Base-by-base conservation (phyloP, 148 eudicot genomes). In the Rhododendron mucronatum region DNA sequence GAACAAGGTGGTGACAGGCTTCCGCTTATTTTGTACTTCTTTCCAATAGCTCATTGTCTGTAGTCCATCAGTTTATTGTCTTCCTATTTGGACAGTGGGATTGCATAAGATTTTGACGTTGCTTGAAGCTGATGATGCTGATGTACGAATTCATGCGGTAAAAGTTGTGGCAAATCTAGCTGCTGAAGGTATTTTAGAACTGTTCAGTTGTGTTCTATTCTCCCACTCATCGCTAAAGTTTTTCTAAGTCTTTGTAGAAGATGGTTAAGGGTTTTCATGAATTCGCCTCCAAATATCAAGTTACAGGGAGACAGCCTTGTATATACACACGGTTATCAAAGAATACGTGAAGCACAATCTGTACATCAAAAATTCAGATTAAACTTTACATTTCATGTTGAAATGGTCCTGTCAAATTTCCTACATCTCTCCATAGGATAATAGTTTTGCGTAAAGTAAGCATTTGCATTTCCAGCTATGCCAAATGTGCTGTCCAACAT, bases 151-250 rank as follows among this genome's bases (percentile, higher is more conserved):
- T 87, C 98, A 93, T 93, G 98, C 98, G 76, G 96, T 95, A 69
- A 95, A 95, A 91, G 98, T 95, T 37, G 96, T 93, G 20, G 96
- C 98, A 45, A 95, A 95, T 89, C 90, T 95, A 51, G 98, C 98
- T 88, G 98, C 98, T 71, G 98, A 96, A 94, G 98, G 98, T 94
- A 89, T 21, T 79, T 77, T 14, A 65, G 26, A 69, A 23, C n/a
- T 33, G 44, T 51, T 15, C 81, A 1, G 12, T 48, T 2, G 3
- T 75, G 35, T 78, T 28, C 13, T 48, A 53, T 77, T 48, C 26
- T 7, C 35, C 76, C 39, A 30, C 76, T 16, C 50, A 20, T 48
- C 18, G 0, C 30, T 47, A 15, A 15, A n/a, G 9, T 82, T 16
- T 61, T 37, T 3, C 35, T 7, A 51, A 30, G n/a, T 28, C 41